Conservation (phyloP, 202 grass and related monocot genomes). For the Carex arenaria region DNA sequence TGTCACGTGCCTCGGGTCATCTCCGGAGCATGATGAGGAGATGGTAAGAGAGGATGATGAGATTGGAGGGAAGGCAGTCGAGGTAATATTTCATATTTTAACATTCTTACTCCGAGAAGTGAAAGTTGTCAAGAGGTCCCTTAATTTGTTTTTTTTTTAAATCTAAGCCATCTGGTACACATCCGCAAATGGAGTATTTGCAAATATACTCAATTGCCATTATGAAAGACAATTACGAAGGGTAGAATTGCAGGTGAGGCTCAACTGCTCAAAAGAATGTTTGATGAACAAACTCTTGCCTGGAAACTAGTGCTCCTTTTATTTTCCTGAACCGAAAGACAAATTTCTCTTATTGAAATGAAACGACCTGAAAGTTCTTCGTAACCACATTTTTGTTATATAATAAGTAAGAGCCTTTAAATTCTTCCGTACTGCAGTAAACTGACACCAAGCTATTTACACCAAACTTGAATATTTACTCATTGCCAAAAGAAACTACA, state of each 20-base stretch:
- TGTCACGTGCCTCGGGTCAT: slow-evolving; percentile 56
- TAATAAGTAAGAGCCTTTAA: neutral
- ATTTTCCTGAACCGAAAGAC: neutral
- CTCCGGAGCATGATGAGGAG: slow-evolving; percentile 6
- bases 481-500: neutral
- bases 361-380: neutral
- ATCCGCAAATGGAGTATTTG: neutral
- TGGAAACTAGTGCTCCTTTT: neutral
- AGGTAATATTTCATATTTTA: slow-evolving; percentile 35
- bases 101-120: neutral
- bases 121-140: neutral
- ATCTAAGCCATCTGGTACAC: neutral
- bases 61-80: slow-evolving; percentile 60
- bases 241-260: neutral
- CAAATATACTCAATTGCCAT: neutral
- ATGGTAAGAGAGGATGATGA: slow-evolving; percentile 27
- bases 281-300: neutral
- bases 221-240: neutral
- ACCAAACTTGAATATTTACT: neutral
- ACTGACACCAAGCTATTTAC: neutral
- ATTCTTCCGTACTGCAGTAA: neutral
- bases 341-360: neutral
- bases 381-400: neutral
- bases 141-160: neutral
- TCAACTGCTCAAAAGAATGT: neutral